These are phyloP conservation scores for Parasarocladium wereldwijsianum DNA, from an alignment of 2,329 filamentous ascomycete species.

Conservation along the genomic window DNA sequence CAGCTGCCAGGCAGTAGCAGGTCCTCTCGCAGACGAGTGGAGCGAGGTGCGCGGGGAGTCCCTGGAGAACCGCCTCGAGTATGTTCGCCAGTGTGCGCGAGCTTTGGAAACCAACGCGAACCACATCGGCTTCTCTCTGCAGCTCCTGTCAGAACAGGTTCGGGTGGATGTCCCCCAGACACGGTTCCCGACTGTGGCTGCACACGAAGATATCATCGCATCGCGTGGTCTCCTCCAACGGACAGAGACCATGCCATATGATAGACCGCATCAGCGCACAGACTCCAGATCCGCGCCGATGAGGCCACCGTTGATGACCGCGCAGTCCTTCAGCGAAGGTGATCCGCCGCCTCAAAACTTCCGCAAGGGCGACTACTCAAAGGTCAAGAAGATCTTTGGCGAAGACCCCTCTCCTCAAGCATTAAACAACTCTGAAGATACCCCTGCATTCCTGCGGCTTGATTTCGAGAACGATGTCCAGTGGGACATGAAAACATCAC, in stretches of 20 bases:
- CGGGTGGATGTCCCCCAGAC: slow-evolving; percentile 38
- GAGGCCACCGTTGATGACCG: slow-evolving; percentile 32
- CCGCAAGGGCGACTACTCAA: slow-evolving; percentile 46
- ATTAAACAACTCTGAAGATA: slow-evolving; percentile 51
- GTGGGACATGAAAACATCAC: slow-evolving; percentile 70
- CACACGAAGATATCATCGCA: slow-evolving; percentile 1
- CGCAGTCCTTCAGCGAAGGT: slow-evolving; percentile 53
- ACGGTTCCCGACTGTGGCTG: slow-evolving; percentile 11
- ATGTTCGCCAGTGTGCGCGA: slow-evolving; percentile 61
- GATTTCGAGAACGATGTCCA: slow-evolving; percentile 82
- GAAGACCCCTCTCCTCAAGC: slow-evolving; percentile 42
- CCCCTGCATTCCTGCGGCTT: slow-evolving; percentile 68
- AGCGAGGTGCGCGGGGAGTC: slow-evolving; percentile 81
- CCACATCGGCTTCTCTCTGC: slow-evolving; percentile 76
- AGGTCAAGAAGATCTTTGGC: slow-evolving; percentile 52
- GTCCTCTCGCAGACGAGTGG: slow-evolving; percentile 90
- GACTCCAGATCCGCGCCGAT: slow-evolving; percentile 33
- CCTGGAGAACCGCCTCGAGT: slow-evolving; percentile 70
- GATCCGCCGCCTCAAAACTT: slow-evolving; percentile 34
- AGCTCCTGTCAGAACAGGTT: slow-evolving; percentile 73
- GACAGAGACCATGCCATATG: slow-evolving; percentile 42
- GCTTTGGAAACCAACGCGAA: slow-evolving; percentile 77
- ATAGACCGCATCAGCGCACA: slow-evolving; percentile 37
- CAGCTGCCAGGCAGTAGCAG: slow-evolving; percentile 80
- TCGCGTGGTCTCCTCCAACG: slow-evolving; percentile 39